Percentiles rank a stretch among this genome's conserved stretches.
phyloP scores from a whole-genome alignment of 2,329 filamentous ascomycete species.

The Beauveria brongniartii region DNA sequence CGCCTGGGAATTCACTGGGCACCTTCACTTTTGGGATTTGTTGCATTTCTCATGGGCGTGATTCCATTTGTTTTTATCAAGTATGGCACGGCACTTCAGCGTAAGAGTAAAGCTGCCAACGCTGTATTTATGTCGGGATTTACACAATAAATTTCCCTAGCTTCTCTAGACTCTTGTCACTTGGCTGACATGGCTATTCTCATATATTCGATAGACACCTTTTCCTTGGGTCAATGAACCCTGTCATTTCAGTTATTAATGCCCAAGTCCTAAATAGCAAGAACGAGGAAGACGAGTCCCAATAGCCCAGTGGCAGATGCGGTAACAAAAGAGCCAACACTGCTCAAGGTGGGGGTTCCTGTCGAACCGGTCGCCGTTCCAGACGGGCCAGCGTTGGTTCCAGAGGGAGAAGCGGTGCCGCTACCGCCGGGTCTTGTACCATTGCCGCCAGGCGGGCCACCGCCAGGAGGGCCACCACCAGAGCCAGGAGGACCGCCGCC shows the following conservation, averaged over 20 bases:
- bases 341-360: neutral
- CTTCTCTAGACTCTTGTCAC: too few species aligned
- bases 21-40: conserved; percentile 25
- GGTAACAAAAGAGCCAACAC: neutral
- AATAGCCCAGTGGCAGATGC: neutral
- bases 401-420: neutral
- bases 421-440: neutral
- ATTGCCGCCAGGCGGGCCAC: neutral
- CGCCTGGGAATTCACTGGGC: conserved; percentile 27
- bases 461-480: neutral
- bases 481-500: conserved; percentile 12
- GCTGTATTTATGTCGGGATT: neutral
- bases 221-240: too few species aligned
- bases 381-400: neutral
- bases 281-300: neutral
- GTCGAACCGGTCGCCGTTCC: neutral
- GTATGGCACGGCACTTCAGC: neutral
- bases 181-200: too few species aligned
- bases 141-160: too few species aligned
- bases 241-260: neutral
- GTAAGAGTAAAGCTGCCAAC: neutral
- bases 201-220: too few species aligned
- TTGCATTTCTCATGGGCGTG: conserved; percentile 15
- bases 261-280: neutral
- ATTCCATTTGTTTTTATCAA: conserved; percentile 9